Percentiles rank a stretch among this genome's conserved stretches.
These are phyloP conservation scores for cucumber (Cucumis sativus) DNA, from an alignment of 306 rosid genomes.

Conservation along the genomic window Cucumber_9930_V3 NC_026656.2:11263001-11263500, in stretches of 20 bases:
- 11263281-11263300: not conserved
- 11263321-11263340: no score
- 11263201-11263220: slow-evolving; percentile 6
- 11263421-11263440: slow-evolving; percentile 87
- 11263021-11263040: not conserved
- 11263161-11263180: slow-evolving; percentile 58
- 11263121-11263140: not conserved
- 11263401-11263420: not conserved
- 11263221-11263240: no score
- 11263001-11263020: not conserved
- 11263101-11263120: not conserved
- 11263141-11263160: not conserved
- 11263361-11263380: no score
- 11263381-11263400: not conserved
- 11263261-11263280: not conserved
- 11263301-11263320: not conserved
- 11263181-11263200: slow-evolving; percentile 89
- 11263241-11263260: not conserved
- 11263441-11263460: slow-evolving; percentile 91
- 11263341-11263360: no score
- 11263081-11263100: not conserved
- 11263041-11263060: not conserved
- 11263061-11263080: not conserved
- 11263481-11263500: slow-evolving; percentile 41
- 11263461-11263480: slow-evolving; percentile 89